Evolutionary conservation across 2,329 filamentous ascomycete species (phyloP).

Genomic region (Atkinsonella hypoxylon): DNA sequence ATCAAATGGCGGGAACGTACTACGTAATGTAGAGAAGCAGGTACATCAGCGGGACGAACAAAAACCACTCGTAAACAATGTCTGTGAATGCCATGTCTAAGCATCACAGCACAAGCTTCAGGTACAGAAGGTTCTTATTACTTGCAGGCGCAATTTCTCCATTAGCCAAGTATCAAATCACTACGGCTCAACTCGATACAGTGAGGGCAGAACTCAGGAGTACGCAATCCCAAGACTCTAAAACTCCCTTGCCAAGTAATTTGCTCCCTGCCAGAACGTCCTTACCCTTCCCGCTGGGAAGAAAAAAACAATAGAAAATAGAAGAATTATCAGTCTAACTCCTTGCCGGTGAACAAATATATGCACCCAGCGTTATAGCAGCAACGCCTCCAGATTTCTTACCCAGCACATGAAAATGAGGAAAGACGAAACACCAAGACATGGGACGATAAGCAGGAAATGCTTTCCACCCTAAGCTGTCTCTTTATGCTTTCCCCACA

Average conservation of each 20-base stretch:
- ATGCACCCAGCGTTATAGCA: slow-evolving; percentile 4
- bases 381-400: slow-evolving; percentile 1
- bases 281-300: background rate
- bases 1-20: background rate
- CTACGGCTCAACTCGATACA: background rate
- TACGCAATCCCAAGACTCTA: background rate
- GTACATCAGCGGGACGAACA: too few relatives aligned
- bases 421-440: background rate
- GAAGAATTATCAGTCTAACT: background rate
- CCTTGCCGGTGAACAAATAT: slow-evolving; percentile 1
- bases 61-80: too few relatives aligned
- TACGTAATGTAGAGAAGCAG: too few relatives aligned
- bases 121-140: background rate
- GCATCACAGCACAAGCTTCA: too few relatives aligned
- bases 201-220: background rate
- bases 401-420: background rate
- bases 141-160: background rate
- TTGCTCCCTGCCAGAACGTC: background rate
- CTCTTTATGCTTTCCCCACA: background rate
- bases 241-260: background rate
- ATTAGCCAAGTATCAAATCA: background rate
- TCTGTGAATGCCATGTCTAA: too few relatives aligned
- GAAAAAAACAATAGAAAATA: too few relatives aligned
- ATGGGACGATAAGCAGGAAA: background rate
- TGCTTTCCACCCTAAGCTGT: background rate